A percentile compares a stretch with the other conserved stretches of the same genome.
phyloP scores from a whole-genome alignment of 108 stramenopile species.

The Fragilaria radians region DNA sequence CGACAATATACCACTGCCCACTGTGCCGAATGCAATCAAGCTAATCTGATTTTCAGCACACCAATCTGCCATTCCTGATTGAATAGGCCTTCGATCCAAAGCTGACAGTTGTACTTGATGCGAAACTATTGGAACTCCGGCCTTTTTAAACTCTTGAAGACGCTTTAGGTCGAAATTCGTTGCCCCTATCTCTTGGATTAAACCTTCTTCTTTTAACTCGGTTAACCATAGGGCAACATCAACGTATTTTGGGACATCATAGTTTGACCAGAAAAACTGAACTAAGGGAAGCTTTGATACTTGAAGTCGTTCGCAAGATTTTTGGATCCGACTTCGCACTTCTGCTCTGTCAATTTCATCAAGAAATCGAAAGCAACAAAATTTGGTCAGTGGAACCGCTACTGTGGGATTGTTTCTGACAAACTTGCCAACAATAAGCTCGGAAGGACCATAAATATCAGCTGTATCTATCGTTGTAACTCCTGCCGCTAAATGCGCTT shows the following conservation, averaged over 20 bases:
- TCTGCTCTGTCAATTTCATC: constrained; percentile 36
- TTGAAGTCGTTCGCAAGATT: constrained; percentile 34
- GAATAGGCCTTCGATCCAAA: constrained; percentile 41
- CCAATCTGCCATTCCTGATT: constrained; percentile 44
- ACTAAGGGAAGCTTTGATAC: constrained; percentile 33
- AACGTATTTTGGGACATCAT: constrained; percentile 32
- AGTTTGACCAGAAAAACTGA: constrained; percentile 43
- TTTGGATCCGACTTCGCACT: constrained; percentile 25
- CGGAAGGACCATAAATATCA: constrained; percentile 51
- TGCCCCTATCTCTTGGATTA: constrained; percentile 46
- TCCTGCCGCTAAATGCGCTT: constrained; percentile 32
- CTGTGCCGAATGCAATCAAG: constrained; percentile 43
- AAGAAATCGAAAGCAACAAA: constrained; percentile 45
- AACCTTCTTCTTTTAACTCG: constrained; percentile 46
- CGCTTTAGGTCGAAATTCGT: constrained; percentile 53
- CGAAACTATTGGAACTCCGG: constrained; percentile 37
- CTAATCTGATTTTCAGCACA: constrained; percentile 38
- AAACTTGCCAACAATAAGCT: constrained; percentile 42
- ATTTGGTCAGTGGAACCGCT: constrained; percentile 39
- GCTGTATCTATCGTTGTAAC: constrained; percentile 51
- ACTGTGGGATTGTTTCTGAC: constrained; percentile 15
- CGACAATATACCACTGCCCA: constrained; percentile 43
- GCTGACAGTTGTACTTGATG: constrained; percentile 51
- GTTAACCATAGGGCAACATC: constrained; percentile 40
- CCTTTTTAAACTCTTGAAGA: constrained; percentile 32